These are phyloP conservation scores for Fomitopsis serialis DNA, from an alignment of 768 basidiomycete species.

Conservation along the genomic window DNA sequence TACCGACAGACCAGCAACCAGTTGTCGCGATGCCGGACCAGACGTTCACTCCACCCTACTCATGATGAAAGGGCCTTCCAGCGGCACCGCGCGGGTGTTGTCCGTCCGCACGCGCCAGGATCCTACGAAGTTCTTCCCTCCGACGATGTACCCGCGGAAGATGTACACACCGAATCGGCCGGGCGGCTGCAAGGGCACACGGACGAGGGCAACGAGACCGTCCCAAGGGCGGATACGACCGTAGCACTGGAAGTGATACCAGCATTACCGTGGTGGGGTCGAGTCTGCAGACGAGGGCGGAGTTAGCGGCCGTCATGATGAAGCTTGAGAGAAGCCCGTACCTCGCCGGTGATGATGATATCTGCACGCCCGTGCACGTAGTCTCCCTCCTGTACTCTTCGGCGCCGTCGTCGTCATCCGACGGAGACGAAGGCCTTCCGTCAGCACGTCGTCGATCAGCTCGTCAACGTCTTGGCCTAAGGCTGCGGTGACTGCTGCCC, in stretches of 20 bases:
- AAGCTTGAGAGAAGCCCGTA: slow-evolving; percentile 19
- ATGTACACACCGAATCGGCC: slow-evolving; percentile 25
- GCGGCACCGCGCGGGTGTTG: slow-evolving; percentile 41
- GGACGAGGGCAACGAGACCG: slow-evolving; percentile 31
- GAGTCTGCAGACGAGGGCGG: slow-evolving; percentile 34
- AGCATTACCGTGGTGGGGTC: slow-evolving; percentile 30
- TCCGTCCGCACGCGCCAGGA: slow-evolving; percentile 55
- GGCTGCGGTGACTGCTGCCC: slow-evolving; percentile 1
- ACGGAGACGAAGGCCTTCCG: neutral
- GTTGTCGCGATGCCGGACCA: too few species aligned
- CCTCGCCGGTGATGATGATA: slow-evolving; percentile 56
- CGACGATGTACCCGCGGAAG: slow-evolving; percentile 69
- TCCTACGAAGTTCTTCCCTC: slow-evolving; percentile 60
- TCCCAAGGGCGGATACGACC: slow-evolving; percentile 34
- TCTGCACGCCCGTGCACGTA: slow-evolving; percentile 52
- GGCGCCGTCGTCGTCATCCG: slow-evolving; percentile 2
- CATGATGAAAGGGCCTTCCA: slow-evolving; percentile 64
- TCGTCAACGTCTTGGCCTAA: slow-evolving; percentile 9
- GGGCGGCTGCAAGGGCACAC: slow-evolving; percentile 10
- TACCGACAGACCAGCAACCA: too few species aligned
- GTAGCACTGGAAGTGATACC: slow-evolving; percentile 26
- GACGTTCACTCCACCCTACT: slow-evolving; percentile 30
- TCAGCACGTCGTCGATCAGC: slow-evolving; percentile 4
- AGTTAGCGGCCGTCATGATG: neutral
- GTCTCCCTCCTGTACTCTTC: slow-evolving; percentile 6